These are phyloP conservation scores for Salix brachista DNA, from an alignment of 345 rosid species.

Conservation along the genomic window DNA sequence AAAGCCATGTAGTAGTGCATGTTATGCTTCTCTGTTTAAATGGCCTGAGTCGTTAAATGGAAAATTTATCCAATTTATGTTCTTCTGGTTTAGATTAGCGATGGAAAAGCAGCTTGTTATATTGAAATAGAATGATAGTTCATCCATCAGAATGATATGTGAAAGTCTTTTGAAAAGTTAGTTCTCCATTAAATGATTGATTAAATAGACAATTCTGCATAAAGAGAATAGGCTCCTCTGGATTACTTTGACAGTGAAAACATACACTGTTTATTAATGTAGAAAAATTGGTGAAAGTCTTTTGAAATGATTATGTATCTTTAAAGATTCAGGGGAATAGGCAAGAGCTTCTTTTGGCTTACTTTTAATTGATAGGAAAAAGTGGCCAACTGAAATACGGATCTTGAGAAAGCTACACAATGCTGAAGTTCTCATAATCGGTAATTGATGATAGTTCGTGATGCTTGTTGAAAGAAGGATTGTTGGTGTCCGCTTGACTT, in stretches of 20 bases:
- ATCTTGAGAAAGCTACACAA: neutral
- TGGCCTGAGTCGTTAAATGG: neutral
- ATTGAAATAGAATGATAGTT: neutral
- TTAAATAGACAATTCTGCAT: too few relatives aligned
- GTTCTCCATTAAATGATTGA: neutral
- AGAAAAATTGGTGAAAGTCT: too few relatives aligned
- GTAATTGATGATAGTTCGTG: neutral
- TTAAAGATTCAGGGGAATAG: neutral
- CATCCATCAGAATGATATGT: too few relatives aligned
- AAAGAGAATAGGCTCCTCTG: too few relatives aligned
- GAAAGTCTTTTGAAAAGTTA: neutral
- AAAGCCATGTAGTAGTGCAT: neutral
- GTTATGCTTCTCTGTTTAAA: neutral
- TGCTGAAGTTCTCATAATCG: neutral
- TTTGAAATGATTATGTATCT: too few relatives aligned
- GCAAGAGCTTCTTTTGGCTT: neutral
- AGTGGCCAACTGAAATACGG: neutral
- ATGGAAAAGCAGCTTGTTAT: neutral
- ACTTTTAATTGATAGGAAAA: neutral
- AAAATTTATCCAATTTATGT: neutral
- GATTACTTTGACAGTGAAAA: too few relatives aligned
- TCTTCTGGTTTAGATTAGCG: neutral
- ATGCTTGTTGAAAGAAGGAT: neutral
- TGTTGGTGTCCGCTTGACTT: neutral
- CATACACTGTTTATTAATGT: too few relatives aligned